Conservation (phyloP, 345 rosid species). For the Eucalyptus fibrosa region DNA sequence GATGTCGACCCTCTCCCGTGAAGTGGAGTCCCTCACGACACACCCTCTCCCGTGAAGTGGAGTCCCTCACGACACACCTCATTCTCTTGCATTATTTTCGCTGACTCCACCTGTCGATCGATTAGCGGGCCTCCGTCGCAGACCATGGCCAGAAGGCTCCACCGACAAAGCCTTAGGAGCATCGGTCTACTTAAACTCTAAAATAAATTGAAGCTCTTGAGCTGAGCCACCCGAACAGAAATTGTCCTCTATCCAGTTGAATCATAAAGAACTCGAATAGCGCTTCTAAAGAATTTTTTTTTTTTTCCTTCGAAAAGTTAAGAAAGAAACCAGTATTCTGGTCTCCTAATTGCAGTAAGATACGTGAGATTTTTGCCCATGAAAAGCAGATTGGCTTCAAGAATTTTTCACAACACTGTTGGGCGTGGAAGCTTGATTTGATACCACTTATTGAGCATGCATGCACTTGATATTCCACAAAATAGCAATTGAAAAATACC, state of each 20-base stretch:
- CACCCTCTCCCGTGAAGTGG: not conserved
- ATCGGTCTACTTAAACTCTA: not conserved
- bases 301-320: too few species aligned
- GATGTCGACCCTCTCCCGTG: conserved; percentile 14
- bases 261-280: too few species aligned
- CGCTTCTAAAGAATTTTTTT: too few species aligned
- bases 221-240: too few species aligned
- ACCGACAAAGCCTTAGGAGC: not conserved
- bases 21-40: conserved; percentile 4
- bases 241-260: too few species aligned
- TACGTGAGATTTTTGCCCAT: not conserved
- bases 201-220: too few species aligned
- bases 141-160: not conserved
- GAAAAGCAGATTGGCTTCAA: not conserved
- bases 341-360: not conserved
- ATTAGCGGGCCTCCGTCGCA: conserved; percentile 24
- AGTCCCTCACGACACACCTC: conserved; percentile 17
- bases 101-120: conserved; percentile 30
- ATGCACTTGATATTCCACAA: not conserved
- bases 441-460: not conserved
- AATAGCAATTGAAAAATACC: not conserved
- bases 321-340: too few species aligned
- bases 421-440: not conserved
- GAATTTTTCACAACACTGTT: not conserved
- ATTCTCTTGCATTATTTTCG: conserved; percentile 20